Conservation (phyloP, 75 land plant genomes). For the Selaginella moellendorffii region DNA sequence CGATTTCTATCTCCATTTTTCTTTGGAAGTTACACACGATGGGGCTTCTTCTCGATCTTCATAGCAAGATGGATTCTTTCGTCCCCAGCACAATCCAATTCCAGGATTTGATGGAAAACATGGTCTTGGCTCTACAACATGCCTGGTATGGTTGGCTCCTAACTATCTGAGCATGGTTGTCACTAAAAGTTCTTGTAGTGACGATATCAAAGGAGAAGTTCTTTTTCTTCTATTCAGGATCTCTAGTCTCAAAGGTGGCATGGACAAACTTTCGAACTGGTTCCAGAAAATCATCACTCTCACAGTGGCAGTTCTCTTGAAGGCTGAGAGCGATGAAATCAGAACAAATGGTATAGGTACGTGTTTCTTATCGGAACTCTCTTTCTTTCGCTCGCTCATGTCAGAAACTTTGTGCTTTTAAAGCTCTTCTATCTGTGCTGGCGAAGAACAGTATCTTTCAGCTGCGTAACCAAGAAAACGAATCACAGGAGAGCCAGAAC, state of each 20-base stretch:
- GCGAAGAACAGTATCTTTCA: conserved; percentile 36
- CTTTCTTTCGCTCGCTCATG: not conserved
- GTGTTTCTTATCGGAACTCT: not conserved
- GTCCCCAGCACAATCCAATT: conserved; percentile 27
- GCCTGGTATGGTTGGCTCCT: conserved; percentile 32
- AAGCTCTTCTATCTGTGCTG: conserved; percentile 52
- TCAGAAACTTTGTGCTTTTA: not conserved
- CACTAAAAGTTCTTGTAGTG: conserved; percentile 25
- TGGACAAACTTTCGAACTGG: conserved; percentile 19
- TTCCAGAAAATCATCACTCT: conserved; percentile 35
- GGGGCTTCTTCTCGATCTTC: conserved; percentile 49
- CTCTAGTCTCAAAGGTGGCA: conserved; percentile 29
- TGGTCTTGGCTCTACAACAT: conserved; percentile 45
- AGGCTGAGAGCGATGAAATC: conserved; percentile 62
- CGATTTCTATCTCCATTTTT: not conserved
- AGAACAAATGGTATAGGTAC: conserved; percentile 75
- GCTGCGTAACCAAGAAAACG: conserved; percentile 18
- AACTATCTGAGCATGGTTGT: not conserved
- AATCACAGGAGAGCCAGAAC: no score
- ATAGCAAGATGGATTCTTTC: conserved; percentile 14
- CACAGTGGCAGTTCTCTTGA: conserved; percentile 45
- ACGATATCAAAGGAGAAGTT: conserved; percentile 74
- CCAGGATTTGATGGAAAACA: conserved; percentile 36
- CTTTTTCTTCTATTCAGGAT: conserved; percentile 68
- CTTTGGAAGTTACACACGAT: conserved; percentile 62